Evolutionary conservation across 768 basidiomycete species (phyloP).

Genomic region (Fibroporia radiculosa): DNA sequence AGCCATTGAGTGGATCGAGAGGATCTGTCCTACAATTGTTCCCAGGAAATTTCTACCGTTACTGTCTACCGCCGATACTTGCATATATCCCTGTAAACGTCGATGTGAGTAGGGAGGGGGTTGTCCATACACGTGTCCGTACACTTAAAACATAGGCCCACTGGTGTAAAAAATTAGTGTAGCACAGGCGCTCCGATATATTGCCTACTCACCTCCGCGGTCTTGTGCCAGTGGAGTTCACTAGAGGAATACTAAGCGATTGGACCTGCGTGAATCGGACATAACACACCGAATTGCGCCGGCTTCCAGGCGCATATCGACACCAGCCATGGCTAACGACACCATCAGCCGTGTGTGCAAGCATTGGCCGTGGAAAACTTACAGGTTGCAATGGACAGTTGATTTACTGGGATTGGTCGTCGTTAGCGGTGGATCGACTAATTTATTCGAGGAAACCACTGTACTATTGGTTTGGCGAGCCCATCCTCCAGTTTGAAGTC

Average conservation of each 20-base stretch:
- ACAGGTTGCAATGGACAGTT: conserved; percentile 33
- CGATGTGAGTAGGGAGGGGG: background rate
- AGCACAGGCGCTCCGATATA: background rate
- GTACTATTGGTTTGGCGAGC: conserved; percentile 52
- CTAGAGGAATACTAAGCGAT: conserved; percentile 3
- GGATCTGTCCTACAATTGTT: conserved; percentile 25
- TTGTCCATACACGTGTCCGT: background rate
- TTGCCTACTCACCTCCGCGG: conserved; percentile 17
- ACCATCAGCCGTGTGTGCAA: no score
- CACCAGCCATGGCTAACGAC: conserved; percentile 27
- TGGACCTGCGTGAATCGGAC: background rate
- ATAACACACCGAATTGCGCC: conserved; percentile 25
- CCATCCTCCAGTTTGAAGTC: conserved; percentile 56
- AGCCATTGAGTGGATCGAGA: background rate
- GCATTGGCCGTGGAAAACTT: conserved; percentile 4
- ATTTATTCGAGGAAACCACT: background rate
- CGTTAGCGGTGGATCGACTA: background rate
- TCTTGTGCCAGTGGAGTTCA: conserved; percentile 30
- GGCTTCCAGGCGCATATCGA: conserved; percentile 28
- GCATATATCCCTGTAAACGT: conserved; percentile 17
- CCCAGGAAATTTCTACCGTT: conserved; percentile 42
- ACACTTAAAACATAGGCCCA: conserved; percentile 28
- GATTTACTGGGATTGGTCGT: conserved; percentile 23
- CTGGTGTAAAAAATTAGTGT: conserved; percentile 4
- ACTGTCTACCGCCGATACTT: conserved; percentile 41